A percentile compares a stretch with the other conserved stretches of the same genome.
These are phyloP conservation scores for Nannochloropsis oceanica DNA, from an alignment of 108 stramenopile genomes.

Conservation along the genomic window DNA sequence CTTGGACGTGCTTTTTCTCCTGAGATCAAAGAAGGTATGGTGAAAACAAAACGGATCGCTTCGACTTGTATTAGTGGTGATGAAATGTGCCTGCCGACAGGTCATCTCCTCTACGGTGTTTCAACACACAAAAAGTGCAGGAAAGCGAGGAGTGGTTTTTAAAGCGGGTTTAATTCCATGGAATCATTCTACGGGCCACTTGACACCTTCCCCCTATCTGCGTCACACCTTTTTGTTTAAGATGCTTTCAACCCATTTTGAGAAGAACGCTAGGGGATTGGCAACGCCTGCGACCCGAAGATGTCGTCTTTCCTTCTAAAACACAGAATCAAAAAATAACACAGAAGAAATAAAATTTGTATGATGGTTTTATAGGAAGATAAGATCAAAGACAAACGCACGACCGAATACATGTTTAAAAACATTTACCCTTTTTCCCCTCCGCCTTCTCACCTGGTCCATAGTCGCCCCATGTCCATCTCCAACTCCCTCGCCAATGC, in stretches of 20 bases:
- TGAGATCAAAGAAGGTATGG: no score
- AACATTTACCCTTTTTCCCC: neutral
- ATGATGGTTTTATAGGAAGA: no score
- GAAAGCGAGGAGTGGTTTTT: neutral
- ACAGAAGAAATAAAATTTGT: no score
- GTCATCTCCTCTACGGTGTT: neutral
- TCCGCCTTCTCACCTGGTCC: conserved; percentile 49
- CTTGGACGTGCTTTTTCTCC: no score
- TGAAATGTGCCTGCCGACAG: neutral
- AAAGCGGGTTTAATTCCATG: neutral
- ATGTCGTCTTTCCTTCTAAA: no score
- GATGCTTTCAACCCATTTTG: neutral
- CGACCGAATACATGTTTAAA: neutral
- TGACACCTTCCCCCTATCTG: neutral
- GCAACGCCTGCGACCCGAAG: neutral
- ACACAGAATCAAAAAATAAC: no score
- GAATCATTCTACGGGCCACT: neutral
- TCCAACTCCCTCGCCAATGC: conserved; percentile 54
- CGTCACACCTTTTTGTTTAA: neutral
- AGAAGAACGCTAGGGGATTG: neutral
- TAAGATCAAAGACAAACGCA: neutral
- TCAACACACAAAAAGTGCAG: neutral
- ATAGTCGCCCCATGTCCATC: conserved; percentile 67
- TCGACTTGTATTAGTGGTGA: neutral
- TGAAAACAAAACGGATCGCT: neutral